A percentile compares a stretch with the other conserved stretches of the same genome.
Conservation (phyloP, 495 filamentous ascomycete species). For the Lasiosphaeris hirsuta region DNA sequence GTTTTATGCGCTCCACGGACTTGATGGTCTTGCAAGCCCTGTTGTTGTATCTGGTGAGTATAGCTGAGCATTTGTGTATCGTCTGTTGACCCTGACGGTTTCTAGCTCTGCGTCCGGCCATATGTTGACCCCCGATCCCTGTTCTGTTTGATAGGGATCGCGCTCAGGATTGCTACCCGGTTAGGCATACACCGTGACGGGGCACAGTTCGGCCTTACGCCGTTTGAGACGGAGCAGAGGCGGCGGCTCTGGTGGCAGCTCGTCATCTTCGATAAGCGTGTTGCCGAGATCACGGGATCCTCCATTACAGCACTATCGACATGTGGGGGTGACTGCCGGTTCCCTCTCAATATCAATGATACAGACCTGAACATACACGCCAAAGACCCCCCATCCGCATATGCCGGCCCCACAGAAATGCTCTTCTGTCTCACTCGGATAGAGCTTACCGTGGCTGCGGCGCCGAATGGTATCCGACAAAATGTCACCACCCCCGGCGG, state of each 20-base stretch:
- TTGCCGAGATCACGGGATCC: conserved; percentile 62
- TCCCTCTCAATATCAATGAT: conserved; percentile 56
- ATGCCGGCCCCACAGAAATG: conserved; percentile 49
- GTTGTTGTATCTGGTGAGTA: conserved; percentile 52
- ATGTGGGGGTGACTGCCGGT: conserved; percentile 42
- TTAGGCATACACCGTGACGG: conserved; percentile 67
- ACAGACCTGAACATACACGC: conserved; percentile 49
- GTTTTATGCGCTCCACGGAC: conserved; percentile 54
- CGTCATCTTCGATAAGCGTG: conserved; percentile 59
- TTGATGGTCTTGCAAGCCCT: conserved; percentile 53
- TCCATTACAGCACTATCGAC: conserved; percentile 55
- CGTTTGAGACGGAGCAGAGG: conserved; percentile 67
- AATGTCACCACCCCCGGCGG: conserved; percentile 19
- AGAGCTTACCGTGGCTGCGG: conserved; percentile 47
- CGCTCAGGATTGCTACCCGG: conserved; percentile 64
- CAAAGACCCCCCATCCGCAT: conserved; percentile 42
- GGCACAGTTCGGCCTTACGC: conserved; percentile 54
- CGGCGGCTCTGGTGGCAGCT: conserved; percentile 72
- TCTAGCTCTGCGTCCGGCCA: conserved; percentile 42
- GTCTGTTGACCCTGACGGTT: conserved; percentile 18
- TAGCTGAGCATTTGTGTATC: not conserved
- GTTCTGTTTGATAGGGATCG: conserved; percentile 59
- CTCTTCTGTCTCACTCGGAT: conserved; percentile 47
- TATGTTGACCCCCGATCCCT: conserved; percentile 48
- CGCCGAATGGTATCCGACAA: conserved; percentile 27